Evolutionary conservation across 1,139 yeast genomes (phyloP), one percentile per base, ranked within the genome.

Genomic region (Yamadazyma trypodendri): DNA sequence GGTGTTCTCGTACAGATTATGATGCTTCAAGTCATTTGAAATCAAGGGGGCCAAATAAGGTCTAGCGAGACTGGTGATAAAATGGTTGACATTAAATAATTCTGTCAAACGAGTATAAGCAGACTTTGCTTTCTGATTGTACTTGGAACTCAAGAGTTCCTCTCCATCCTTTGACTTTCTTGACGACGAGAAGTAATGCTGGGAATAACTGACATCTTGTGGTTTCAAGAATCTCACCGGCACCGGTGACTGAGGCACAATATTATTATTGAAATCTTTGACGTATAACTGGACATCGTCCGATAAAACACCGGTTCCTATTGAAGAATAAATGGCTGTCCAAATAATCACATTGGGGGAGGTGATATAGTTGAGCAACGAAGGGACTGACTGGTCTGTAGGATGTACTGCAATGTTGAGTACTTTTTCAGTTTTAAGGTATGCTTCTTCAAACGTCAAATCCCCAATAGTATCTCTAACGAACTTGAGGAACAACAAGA

Each of bases 261-360:
- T 70, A 31, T 77, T 69, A 50, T 79, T 77, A 35, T 78, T 69
- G 45, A 79, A 64, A 54, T 87, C 86, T 53, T 87, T 88, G 41
- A 85, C 84, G 44, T 81, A 71, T 17, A 90, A 61, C 43, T 77
- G 73, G 8, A 87, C 77, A 41, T 77, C 73, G 43, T 78, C 79
- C 0, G 81, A 75, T 9, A 79, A 60, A 2, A 80, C 77, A 0
- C 85, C 86, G 0, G 84, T 72, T 9, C 90, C 90, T 38, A 82
- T 79, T 2, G 89, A 80, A 8, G 85, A 84, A 68, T 77, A 71
- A 9, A 84, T 77, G 0, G 89, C 97, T 3, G 96, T 85, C 81
- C 95, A 80, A 11, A 92, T 84, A 6, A 92, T 75, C 8, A 90
- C 96, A 59, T 92, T 89, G 1, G 98, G 98, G 0, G 97, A 88